Conservation (phyloP, 139 green algal species). For the Ulvella scutata region DNA sequence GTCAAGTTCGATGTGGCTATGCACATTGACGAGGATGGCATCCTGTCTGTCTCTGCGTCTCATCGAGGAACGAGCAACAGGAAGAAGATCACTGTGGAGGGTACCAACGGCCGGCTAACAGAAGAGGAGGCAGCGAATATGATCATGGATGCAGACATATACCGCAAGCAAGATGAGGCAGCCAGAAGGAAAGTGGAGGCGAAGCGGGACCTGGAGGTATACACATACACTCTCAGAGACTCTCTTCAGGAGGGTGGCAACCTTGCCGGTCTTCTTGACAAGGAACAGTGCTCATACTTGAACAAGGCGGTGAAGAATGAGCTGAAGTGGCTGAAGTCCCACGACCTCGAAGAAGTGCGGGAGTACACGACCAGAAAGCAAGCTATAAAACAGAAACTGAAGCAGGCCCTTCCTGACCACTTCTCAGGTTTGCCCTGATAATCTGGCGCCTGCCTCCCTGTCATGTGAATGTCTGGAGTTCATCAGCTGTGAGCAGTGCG, state of each 20-base stretch:
- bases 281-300: too few species aligned
- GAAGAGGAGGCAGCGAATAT: constrained; percentile 57
- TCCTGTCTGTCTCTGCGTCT: constrained; percentile 38
- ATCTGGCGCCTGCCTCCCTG: too few species aligned
- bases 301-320: too few species aligned
- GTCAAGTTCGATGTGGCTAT: constrained; percentile 48
- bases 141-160: constrained; percentile 50
- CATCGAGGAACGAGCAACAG: constrained; percentile 38
- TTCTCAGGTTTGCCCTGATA: too few species aligned
- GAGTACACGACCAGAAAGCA: too few species aligned
- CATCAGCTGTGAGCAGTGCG: too few species aligned
- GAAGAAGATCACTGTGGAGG: constrained; percentile 43
- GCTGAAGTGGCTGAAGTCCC: too few species aligned
- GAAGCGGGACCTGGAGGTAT: background rate
- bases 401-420: too few species aligned
- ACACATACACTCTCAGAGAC: background rate
- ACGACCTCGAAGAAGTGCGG: too few species aligned
- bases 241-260: background rate
- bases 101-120: constrained; percentile 26
- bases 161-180: constrained; percentile 27
- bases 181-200: constrained; percentile 32
- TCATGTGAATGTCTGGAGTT: too few species aligned
- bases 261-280: too few species aligned
- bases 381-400: too few species aligned
- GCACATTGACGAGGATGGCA: constrained; percentile 43